A percentile compares a stretch with the other conserved stretches of the same genome.
These are phyloP conservation scores for Sphagnum fallax DNA, from an alignment of 228 moss, liverwort and hornwort genomes.

Conservation along the genomic window DNA sequence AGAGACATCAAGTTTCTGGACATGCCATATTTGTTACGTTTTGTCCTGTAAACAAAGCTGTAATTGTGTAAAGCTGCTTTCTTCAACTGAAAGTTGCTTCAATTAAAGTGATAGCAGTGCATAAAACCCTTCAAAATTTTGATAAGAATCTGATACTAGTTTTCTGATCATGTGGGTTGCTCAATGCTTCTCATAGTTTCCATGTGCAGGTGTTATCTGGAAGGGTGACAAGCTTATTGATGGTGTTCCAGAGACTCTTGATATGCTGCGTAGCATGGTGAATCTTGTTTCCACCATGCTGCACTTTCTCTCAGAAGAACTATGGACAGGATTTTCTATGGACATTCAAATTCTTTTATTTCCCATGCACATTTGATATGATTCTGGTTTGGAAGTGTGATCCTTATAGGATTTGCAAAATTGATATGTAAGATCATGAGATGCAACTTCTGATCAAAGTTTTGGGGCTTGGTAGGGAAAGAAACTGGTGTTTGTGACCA, in stretches of 20 bases:
- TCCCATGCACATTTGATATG: not conserved
- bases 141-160: not conserved
- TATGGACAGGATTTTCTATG: not conserved
- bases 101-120: no score
- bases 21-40: not conserved
- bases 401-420: not conserved
- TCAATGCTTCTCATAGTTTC: not conserved
- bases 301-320: not conserved
- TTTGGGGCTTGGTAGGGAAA: constrained; percentile 59
- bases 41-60: not conserved
- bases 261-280: constrained; percentile 32
- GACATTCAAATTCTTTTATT: not conserved
- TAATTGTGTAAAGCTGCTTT: not conserved
- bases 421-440: no score
- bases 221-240: constrained; percentile 41
- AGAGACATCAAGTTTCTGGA: not conserved
- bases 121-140: no score
- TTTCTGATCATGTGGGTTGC: not conserved
- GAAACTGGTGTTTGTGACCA: constrained; percentile 87
- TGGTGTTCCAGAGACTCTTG: constrained; percentile 37
- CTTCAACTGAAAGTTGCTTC: not conserved
- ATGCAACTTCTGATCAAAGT: not conserved
- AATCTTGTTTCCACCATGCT: not conserved
- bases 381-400: not conserved
- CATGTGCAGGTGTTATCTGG: constrained; percentile 40